Base-by-base conservation (phyloP, 2,329 filamentous ascomycete species). In the Trichoderma sp. region DNA sequence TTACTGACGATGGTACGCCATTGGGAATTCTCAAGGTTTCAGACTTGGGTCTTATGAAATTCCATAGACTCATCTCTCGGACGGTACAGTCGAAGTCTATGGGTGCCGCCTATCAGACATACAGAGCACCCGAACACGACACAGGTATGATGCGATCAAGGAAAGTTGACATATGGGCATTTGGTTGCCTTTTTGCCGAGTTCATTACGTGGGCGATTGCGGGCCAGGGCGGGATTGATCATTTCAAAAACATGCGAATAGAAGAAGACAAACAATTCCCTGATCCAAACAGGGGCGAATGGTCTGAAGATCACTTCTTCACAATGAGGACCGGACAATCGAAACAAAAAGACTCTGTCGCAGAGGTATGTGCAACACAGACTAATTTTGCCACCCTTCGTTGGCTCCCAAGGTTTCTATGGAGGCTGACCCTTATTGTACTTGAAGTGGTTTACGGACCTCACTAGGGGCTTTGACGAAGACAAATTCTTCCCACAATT, bases 131-230 rank as follows among this genome's bases (percentile, higher is more conserved):
- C 3, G 59, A 63, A 13, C 59, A 63, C 1, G 59, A 63, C 16
- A 13, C n/a, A 5, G 10, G 24, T 14, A 54, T 18, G 32, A n/a
- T 39, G 21, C 37, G 59, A 28, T 63, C 59, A 4, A 63, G 59
- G 10, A 63, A 63, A 13, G 37, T 63, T 14, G 59, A 63, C 26
- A 63, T 63, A 2, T 63, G 59, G 59, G 59, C 59, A 28, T 63
- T 63, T 28, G 59, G 46, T 1, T 63, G 59, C n/a, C 21, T 63
- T 4, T 63, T 63, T 4, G 59, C 59, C 46, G 59, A 63, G 32
- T 28, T 63, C 2, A 0, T 37, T 10, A 63, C 59, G 1, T 63
- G 59, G 59, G 46, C 30, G 8, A 28, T 63, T 4, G n/a, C 14
- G 5, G 59, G 59, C 13, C 13, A 39, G 5, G 32, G 32, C 5